A percentile compares a stretch with the other conserved stretches of the same genome.
These are phyloP conservation scores for Acacia concinna DNA, from an alignment of 331 rosid species.

Conservation along the genomic window DNA sequence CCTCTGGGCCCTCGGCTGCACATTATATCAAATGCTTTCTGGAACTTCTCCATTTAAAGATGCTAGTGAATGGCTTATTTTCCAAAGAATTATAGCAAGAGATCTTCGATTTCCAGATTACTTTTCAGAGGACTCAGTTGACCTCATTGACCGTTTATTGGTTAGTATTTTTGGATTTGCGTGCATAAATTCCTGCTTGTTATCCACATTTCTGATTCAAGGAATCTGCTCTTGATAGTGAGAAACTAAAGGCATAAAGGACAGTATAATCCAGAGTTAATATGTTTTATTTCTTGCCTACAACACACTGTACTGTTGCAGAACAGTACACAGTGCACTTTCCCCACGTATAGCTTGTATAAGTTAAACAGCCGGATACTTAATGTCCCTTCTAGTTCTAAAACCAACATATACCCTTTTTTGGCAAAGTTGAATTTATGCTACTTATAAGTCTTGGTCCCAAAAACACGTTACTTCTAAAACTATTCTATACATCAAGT, in stretches of 20 bases:
- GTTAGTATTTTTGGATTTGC: constrained; percentile 50
- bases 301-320: not conserved
- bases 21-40: constrained; percentile 99
- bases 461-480: too few species aligned
- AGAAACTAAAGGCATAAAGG: constrained; percentile 12
- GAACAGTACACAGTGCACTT: too few species aligned
- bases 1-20: constrained; percentile 99
- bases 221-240: not conserved
- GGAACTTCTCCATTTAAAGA: constrained; percentile 99
- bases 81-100: constrained; percentile 93
- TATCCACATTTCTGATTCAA: not conserved
- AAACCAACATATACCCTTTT: too few species aligned
- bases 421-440: too few species aligned
- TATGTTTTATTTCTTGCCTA: constrained; percentile 22
- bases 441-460: too few species aligned
- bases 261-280: constrained; percentile 10
- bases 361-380: too few species aligned
- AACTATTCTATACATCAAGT: too few species aligned
- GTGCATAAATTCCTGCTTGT: constrained; percentile 14
- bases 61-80: constrained; percentile 99
- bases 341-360: too few species aligned
- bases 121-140: constrained; percentile 85
- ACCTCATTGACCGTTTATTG: constrained; percentile 79
- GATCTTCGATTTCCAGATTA: constrained; percentile 91
- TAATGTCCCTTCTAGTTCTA: too few species aligned